A percentile compares a stretch with the other conserved stretches of the same genome.
These are phyloP conservation scores for Graphilbum fragrans DNA, from an alignment of 2,329 filamentous ascomycete species.

Conservation along the genomic window DNA sequence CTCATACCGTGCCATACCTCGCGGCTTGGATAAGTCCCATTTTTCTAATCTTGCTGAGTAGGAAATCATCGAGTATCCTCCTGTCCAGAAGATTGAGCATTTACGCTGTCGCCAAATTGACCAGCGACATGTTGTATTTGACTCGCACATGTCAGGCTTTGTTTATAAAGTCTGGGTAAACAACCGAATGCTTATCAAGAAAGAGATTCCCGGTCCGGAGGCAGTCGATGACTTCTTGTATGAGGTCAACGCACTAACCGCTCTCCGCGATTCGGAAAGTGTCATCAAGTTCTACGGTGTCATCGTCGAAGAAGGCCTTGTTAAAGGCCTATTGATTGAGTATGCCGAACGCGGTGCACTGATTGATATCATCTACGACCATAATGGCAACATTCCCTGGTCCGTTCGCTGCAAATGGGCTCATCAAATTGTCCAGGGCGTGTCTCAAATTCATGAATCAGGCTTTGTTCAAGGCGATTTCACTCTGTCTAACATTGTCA, in stretches of 20 bases:
- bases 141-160: conserved; percentile 90
- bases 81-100: conserved; percentile 60
- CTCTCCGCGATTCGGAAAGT: conserved; percentile 56
- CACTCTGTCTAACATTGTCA: conserved; percentile 92
- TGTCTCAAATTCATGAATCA: conserved; percentile 87
- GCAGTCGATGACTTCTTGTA: conserved; percentile 95
- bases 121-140: conserved; percentile 70
- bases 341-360: conserved; percentile 80
- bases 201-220: conserved; percentile 93
- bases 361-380: conserved; percentile 83
- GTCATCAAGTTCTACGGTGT: conserved; percentile 83
- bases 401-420: conserved; percentile 74
- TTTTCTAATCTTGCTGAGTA: conserved; percentile 13
- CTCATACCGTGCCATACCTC: neutral
- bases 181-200: conserved; percentile 71
- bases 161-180: conserved; percentile 81
- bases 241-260: conserved; percentile 88
- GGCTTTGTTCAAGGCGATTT: conserved; percentile 98
- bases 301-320: conserved; percentile 68
- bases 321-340: conserved; percentile 83
- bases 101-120: conserved; percentile 51
- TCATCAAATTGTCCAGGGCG: conserved; percentile 74
- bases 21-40: neutral
- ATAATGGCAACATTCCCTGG: conserved; percentile 53
- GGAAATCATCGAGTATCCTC: conserved; percentile 84